Evolutionary conservation across 805 yeast genomes (phyloP).

Genomic region (Nakazawaea populi): DNA sequence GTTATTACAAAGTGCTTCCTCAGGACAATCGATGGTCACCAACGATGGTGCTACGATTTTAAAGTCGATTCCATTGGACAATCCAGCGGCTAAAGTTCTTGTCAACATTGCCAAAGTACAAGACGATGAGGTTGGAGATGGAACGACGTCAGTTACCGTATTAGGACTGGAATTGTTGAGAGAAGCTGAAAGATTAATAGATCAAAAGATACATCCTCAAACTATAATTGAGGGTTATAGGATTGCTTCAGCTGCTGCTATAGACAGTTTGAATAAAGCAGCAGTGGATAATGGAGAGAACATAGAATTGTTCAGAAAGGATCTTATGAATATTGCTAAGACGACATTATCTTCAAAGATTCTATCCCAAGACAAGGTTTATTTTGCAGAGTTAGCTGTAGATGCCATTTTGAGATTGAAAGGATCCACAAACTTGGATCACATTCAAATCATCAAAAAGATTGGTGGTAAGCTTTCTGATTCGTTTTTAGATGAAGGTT

Average conservation of each 20-base stretch:
- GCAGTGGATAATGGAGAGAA: conserved; percentile 71
- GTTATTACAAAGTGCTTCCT: conserved; percentile 77
- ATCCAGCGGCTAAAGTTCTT: conserved; percentile 94
- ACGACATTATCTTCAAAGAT: conserved; percentile 93
- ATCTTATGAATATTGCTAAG: conserved; percentile 80
- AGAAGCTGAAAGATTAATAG: conserved; percentile 91
- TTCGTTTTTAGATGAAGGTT: conserved; percentile 94
- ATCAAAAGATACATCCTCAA: conserved; percentile 94
- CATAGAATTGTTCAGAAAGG: conserved; percentile 58
- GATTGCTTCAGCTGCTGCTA: conserved; percentile 81
- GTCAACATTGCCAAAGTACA: conserved; percentile 95
- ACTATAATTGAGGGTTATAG: conserved; percentile 95
- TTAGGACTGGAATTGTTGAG: conserved; percentile 85
- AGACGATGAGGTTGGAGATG: conserved; percentile 98
- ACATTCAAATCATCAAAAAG: conserved; percentile 89
- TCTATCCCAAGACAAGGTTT: conserved; percentile 88
- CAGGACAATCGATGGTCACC: conserved; percentile 77
- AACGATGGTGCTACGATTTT: conserved; percentile 98
- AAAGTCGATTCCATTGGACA: conserved; percentile 89
- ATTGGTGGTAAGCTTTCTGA: conserved; percentile 90
- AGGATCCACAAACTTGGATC: conserved; percentile 83
- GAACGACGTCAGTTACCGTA: conserved; percentile 94
- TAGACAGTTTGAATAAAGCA: conserved; percentile 65
- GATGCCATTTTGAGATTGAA: conserved; percentile 86
- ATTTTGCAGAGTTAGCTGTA: conserved; percentile 85